Evolutionary conservation across 2,329 filamentous ascomycete genomes (phyloP).

Genomic region (Penicillium corylophilum): DNA sequence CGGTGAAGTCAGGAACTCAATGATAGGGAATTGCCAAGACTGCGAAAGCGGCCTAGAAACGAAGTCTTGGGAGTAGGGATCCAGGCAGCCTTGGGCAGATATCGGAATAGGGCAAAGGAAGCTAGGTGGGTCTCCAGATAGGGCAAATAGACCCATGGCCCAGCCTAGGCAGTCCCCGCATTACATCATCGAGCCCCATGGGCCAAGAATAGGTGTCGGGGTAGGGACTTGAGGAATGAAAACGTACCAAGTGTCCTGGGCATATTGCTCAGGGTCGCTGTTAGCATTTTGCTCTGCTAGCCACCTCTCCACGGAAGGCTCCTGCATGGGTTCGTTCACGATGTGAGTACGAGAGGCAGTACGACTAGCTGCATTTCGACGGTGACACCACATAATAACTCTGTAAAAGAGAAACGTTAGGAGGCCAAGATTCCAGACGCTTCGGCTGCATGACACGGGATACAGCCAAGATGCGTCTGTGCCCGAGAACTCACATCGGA

Average conservation of each 20-base stretch:
- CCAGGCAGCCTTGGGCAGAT: not conserved
- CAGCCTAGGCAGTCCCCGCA: conserved; percentile 19
- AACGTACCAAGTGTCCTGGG: conserved; percentile 30
- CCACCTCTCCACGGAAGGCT: conserved; percentile 29
- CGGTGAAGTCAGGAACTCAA: not conserved
- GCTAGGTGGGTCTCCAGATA: not conserved
- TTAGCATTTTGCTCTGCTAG: conserved; percentile 24
- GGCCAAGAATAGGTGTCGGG: conserved; percentile 14
- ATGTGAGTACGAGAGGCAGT: conserved; percentile 2
- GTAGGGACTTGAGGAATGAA: conserved; percentile 1
- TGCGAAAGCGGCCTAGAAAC: not conserved
- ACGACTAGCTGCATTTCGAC: conserved; percentile 15
- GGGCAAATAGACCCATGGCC: conserved; percentile 8
- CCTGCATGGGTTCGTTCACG: conserved; percentile 6
- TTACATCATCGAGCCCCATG: conserved; percentile 13
- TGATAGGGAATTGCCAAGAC: not conserved
- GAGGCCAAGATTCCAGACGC: conserved; percentile 11
- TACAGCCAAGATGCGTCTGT: conserved; percentile 12
- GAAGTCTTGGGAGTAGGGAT: not conserved
- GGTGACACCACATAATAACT: conserved; percentile 25
- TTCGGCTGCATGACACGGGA: conserved; percentile 16
- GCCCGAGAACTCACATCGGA: conserved; percentile 29
- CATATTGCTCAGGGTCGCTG: conserved; percentile 18
- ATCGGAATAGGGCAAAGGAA: not conserved
- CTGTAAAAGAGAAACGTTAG: conserved; percentile 12